A percentile compares a stretch with the other conserved stretches of the same genome.
phyloP scores from a whole-genome alignment of 1,284 basidiomycete genomes.

The Ceratobasidium sp. region DNA sequence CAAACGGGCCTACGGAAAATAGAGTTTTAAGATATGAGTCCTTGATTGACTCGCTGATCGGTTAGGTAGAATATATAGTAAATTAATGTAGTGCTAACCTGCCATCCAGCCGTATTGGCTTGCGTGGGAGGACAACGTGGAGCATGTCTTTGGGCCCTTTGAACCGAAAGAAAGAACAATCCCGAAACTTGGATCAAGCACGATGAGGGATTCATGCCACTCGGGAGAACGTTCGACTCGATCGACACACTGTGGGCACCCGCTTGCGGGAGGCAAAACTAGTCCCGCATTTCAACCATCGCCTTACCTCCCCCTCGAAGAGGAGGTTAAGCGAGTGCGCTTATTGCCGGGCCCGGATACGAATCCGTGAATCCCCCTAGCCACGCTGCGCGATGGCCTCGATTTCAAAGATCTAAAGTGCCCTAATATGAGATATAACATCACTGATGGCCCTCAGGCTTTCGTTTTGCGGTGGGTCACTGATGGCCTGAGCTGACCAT shows the following conservation, averaged over 20 bases:
- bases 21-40: slow-evolving; percentile 13
- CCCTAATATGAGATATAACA: slow-evolving; percentile 26
- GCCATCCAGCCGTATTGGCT: not conserved
- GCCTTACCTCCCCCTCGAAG: not conserved
- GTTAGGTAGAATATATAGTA: slow-evolving; percentile 9
- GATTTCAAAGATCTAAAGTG: slow-evolving; percentile 6
- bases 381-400: slow-evolving; percentile 10
- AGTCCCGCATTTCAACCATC: not conserved
- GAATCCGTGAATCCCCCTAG: slow-evolving; percentile 5
- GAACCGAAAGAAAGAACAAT: not conserved
- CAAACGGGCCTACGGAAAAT: not conserved
- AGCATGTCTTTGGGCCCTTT: not conserved
- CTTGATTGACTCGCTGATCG: slow-evolving; percentile 35
- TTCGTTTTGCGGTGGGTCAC: not conserved
- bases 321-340: not conserved
- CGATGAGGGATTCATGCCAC: not conserved
- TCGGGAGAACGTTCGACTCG: slow-evolving; percentile 1
- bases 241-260: not conserved
- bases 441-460: slow-evolving; percentile 34
- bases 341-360: not conserved
- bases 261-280: too few relatives aligned
- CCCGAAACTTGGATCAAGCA: not conserved
- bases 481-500: slow-evolving; percentile 9
- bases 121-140: not conserved
- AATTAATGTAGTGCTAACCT: slow-evolving; percentile 4